Conservation (phyloP, 257 asterid genomes). For the Mentha longifolia region DNA sequence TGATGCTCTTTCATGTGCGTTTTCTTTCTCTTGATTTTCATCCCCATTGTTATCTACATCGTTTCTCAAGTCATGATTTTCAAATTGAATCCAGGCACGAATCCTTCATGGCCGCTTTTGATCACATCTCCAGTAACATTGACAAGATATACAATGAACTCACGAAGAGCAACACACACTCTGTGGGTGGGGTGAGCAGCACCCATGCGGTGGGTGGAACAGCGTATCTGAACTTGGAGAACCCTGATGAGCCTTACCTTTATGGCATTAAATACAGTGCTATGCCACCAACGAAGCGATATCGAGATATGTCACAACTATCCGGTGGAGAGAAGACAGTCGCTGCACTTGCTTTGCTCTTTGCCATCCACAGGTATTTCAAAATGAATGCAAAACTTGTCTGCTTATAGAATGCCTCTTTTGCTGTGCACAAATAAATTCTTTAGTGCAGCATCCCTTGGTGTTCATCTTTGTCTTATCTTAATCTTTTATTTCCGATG, state of each 20-base stretch:
- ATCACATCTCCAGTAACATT: slow-evolving; percentile 78
- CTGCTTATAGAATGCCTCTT: background rate
- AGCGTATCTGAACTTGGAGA: slow-evolving; percentile 87
- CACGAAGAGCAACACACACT: slow-evolving; percentile 67
- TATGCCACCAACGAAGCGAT: slow-evolving; percentile 98
- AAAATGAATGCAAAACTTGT: slow-evolving; percentile 7
- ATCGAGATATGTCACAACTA: slow-evolving; percentile 90
- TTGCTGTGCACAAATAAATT: slow-evolving; percentile 1
- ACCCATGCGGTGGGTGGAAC: slow-evolving; percentile 98
- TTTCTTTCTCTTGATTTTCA: slow-evolving; percentile 20
- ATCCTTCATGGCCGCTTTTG: slow-evolving; percentile 87
- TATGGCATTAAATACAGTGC: slow-evolving; percentile 94
- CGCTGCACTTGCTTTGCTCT: slow-evolving; percentile 97
- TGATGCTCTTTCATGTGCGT: slow-evolving; percentile 12
- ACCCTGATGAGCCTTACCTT: slow-evolving; percentile 92
- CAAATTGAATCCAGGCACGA: slow-evolving; percentile 62
- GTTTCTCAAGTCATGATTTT: slow-evolving; percentile 19
- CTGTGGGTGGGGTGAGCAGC: slow-evolving; percentile 64
- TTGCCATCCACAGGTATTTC: slow-evolving; percentile 88
- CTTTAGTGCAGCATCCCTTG: background rate
- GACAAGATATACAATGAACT: slow-evolving; percentile 95
- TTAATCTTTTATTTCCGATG: background rate
- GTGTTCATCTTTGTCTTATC: slow-evolving; percentile 2
- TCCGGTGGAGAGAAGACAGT: slow-evolving; percentile 99
- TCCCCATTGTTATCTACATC: background rate